Percentiles rank a stretch among this genome's conserved stretches.
Evolutionary conservation across 306 rosid species (phyloP).

Genomic region (Echinosophora koreensis): DNA sequence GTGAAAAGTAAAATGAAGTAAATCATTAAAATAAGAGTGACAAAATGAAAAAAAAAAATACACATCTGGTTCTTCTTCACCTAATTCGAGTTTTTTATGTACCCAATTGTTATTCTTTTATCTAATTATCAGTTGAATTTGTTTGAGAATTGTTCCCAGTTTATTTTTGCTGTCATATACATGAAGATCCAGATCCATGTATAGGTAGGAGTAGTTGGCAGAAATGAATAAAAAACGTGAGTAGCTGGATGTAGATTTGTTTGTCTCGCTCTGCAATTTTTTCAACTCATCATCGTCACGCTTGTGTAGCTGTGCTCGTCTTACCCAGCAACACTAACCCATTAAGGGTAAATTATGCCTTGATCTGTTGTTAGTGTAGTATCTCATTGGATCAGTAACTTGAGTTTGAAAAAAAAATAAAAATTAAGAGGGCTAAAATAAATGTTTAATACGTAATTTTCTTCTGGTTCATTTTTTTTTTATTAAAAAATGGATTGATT

Average conservation of each 20-base stretch:
- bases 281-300: constrained; percentile 15
- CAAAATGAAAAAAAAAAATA: no score
- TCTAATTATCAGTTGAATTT: not conserved
- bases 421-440: no score
- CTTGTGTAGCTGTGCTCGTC: constrained; percentile 27
- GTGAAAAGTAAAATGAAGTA: no score
- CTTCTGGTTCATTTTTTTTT: no score
- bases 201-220: constrained; percentile 53
- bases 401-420: no score
- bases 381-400: not conserved
- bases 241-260: constrained; percentile 50
- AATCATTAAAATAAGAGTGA: no score
- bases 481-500: no score
- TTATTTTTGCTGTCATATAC: constrained; percentile 2
- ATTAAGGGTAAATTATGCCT: constrained; percentile 3
- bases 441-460: no score
- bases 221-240: constrained; percentile 17
- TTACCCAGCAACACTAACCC: constrained; percentile 25
- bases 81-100: not conserved
- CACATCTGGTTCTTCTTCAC: no score
- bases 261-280: not conserved
- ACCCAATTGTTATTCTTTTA: not conserved
- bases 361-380: constrained; percentile 1
- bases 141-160: not conserved
- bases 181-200: constrained; percentile 39